Evolutionary conservation across 2,329 filamentous ascomycete species (phyloP), one percentile per base, ranked within the genome.

Genomic region (Fusarium sp.): DNA sequence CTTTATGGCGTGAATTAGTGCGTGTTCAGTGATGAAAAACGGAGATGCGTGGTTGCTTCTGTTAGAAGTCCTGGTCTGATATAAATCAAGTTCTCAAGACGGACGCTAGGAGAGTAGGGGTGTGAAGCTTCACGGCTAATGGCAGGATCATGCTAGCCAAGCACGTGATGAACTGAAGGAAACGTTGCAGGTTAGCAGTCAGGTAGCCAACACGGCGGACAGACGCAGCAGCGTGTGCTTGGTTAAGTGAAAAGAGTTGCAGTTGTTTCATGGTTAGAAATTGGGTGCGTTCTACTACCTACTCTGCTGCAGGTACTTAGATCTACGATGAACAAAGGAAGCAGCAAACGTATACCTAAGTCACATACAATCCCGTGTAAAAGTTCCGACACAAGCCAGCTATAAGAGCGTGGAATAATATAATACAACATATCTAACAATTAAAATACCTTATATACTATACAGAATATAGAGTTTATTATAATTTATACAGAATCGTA

Each of bases 151-250:
- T 51, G 26, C 28, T 45, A 48, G 46, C 42, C 40, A 58, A 62
- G 65, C 68, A 71, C 68, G 68, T 71, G 68, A 71, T 58, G 42
- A 46, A 40, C 49, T 64, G 48, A 55, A 51, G 36, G 56, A 50
- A 62, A 56, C 56, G 66, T 68, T 68, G 34, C 54, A 44, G 46
- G 49, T 62, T 62, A 47, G 61, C 15, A 42, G 47, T 24, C n/a
- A n/a, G 24, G 28, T 20, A 30, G 30, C 7, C 21, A 38, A 46
- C 20, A 42, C 30, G 26, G 54, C 55, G 63, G 63, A 46, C 56
- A 44, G 63, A 47, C 63, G 57, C 69, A 68, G 56, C 46, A 49
- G 39, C 47, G 52, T 49, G 50, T 42, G 51, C 66, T 54, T 45
- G 34, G 26, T 43, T 24, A 45, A 34, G 43, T 38, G 36, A 56